These are phyloP conservation scores for Drechslerella coelobrocha DNA, from an alignment of 2,329 filamentous ascomycete species.

Conservation along the genomic window DNA sequence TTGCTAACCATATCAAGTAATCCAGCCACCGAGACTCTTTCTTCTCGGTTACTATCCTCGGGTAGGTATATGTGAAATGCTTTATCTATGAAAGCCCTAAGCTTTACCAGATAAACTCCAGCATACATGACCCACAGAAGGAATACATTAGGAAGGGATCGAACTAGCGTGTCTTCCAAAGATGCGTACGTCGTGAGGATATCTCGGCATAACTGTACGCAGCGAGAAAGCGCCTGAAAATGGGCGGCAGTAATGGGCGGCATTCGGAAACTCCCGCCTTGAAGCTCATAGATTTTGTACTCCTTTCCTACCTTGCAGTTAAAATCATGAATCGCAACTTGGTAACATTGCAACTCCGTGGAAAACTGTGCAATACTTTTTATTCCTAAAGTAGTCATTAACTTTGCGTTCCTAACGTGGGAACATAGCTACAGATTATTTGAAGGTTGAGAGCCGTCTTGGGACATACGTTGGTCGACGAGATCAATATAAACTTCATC, in stretches of 20 bases:
- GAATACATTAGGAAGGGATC: slow-evolving; percentile 11
- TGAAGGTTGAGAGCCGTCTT: neutral
- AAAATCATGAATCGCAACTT: slow-evolving; percentile 14
- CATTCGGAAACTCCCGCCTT: neutral
- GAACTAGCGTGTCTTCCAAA: slow-evolving; percentile 4
- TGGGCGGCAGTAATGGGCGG: slow-evolving; percentile 11
- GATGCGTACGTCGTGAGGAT: slow-evolving; percentile 14
- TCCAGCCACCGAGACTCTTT: slow-evolving; percentile 11
- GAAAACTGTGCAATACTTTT: slow-evolving; percentile 3
- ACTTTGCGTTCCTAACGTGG: too few relatives aligned
- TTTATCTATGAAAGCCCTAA: slow-evolving; percentile 7
- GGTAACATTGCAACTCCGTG: slow-evolving; percentile 5
- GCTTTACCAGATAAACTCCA: slow-evolving; percentile 12
- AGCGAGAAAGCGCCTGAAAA: slow-evolving; percentile 16
- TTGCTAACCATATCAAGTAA: slow-evolving; percentile 2
- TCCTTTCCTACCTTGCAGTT: slow-evolving; percentile 11
- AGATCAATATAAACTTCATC: neutral
- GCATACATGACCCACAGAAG: slow-evolving; percentile 13
- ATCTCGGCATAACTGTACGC: slow-evolving; percentile 3
- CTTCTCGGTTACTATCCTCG: neutral
- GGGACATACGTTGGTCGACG: slow-evolving; percentile 7
- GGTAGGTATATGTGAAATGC: slow-evolving; percentile 5
- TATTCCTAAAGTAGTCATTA: neutral
- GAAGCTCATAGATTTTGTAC: slow-evolving; percentile 2
- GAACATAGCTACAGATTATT: neutral